Evolutionary conservation across 208 protist genomes (phyloP), one percentile per base, ranked within the genome.

Genomic region (Acanthamoeba divionensis): DNA sequence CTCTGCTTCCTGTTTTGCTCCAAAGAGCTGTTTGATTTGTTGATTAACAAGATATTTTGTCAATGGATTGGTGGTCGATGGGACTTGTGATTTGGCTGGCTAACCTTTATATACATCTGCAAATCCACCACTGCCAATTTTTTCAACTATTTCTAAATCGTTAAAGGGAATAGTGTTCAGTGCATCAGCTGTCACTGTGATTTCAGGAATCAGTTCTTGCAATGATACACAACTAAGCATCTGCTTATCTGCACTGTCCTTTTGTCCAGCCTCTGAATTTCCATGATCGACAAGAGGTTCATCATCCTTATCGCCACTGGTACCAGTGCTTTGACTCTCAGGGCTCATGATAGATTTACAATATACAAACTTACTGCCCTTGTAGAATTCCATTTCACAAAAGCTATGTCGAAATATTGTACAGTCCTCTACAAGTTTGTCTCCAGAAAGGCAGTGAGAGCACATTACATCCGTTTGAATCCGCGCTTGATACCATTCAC

Each of bases 371-470:
- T 50, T 41, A 45, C n/a, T 21, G 9, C 67, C 67, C 41, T 10
- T 41, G 67, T 77, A 77, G 67, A 38, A 77, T 45, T 77, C 36
- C 29, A 50, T 52, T 45, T 77, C 67, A 45, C 67, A 77, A 13
- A 38, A 33, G 67, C 12, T 77, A 18, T 54, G 33, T 33, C 24
- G 41, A 26, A 41, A 77, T n/a, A 73, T 18, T 21, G 67, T 77
- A 45, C 15, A 21, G 67, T 18, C 31, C 2, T 31, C 4, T 31
- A 29, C 55, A 63, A 63, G 15, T n/a, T 13, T 52, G 67, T 45
- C 41, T 52, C 24, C 10, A 9, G n/a, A 24, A 1, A 77, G 67
- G 67, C 67, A 77, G 67, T 77, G 67, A n/a, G 67, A 18, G 26
- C 67, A 77, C 8, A 77, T 50, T 24, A 45, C 41, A 24, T 77